phyloP scores from a whole-genome alignment of 73 alveolate species.

The Blepharisma stoltei region DNA sequence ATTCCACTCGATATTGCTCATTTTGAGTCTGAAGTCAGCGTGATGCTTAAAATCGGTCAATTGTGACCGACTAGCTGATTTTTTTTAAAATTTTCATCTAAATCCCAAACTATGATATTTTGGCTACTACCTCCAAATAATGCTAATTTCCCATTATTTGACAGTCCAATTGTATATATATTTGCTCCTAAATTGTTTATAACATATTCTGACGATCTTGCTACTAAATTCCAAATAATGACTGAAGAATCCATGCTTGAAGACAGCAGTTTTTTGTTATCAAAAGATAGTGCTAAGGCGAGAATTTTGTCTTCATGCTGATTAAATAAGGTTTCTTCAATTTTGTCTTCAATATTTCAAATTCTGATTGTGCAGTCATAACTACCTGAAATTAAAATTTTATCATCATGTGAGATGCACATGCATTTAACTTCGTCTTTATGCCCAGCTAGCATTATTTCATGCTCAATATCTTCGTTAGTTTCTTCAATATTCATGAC shows the following conservation, averaged over 20 bases:
- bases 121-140: not conserved
- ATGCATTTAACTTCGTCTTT: slow-evolving; percentile 13
- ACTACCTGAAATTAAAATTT: slow-evolving; percentile 6
- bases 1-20: not conserved
- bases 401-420: not conserved
- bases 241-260: not conserved
- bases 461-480: not conserved
- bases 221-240: not conserved
- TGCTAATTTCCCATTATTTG: not conserved
- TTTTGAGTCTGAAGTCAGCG: not conserved
- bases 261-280: not conserved
- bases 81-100: not conserved
- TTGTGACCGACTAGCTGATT: not conserved
- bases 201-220: no score
- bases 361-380: not conserved
- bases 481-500: not conserved
- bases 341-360: not conserved
- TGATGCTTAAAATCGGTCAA: not conserved
- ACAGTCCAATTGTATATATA: not conserved
- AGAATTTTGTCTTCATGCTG: not conserved
- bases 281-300: not conserved
- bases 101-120: not conserved
- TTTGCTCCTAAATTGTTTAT: not conserved
- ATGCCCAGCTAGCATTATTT: not conserved
- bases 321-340: not conserved